Evolutionary conservation across 169 alveolate genomes (phyloP), one percentile per base, ranked within the genome.

Genomic region (Plasmodium knowlesi): DNA sequence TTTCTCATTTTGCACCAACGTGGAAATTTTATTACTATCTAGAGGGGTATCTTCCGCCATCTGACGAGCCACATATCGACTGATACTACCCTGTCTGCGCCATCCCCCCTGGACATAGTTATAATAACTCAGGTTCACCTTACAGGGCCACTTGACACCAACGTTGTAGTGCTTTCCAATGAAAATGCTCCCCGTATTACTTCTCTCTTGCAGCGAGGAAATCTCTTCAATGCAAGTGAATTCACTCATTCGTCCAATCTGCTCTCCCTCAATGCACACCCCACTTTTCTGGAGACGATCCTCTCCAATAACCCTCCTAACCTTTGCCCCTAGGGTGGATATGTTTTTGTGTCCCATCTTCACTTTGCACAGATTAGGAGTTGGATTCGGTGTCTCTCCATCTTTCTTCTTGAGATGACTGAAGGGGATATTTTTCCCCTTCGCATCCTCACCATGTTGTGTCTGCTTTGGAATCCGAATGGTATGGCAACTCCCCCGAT

Each of bases 341-440:
- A n/a, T 46, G 22, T 83, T 83, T 22, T 67, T 83, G n/a, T 19
- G 43, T n/a, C 25, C 54, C 28, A 61, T 83, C 67, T 83, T 57
- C 4, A 37, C 37, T 32, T n/a, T 43, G 12, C 74, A 43, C 30
- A 50, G 72, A 34, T 16, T 81, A 30, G 76, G 5, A 61, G 41
- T 32, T 3, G 22, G 61, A 67, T 19, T 22, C 14, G 9, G 14
- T 1, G 76, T 9, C 3, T 67, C 76, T 0, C 30, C 76, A 22
- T 67, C n/a, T 28, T 28, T 67, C 37, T 9, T 25, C 37, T 12
- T 67, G 0, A 67, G 37, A 37, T 39, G 37, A 28, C 76, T 67
- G 14, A 67, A 19, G 37, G 39, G 37, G n/a, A n/a, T n/a, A 32
- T 2, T 25, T 28, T 28, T 67, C 76, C n/a, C 37, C 30, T 28